phyloP scores from a whole-genome alignment of 1,139 yeast genomes.

The Hemisphaericaspora lyxosophila region DNA sequence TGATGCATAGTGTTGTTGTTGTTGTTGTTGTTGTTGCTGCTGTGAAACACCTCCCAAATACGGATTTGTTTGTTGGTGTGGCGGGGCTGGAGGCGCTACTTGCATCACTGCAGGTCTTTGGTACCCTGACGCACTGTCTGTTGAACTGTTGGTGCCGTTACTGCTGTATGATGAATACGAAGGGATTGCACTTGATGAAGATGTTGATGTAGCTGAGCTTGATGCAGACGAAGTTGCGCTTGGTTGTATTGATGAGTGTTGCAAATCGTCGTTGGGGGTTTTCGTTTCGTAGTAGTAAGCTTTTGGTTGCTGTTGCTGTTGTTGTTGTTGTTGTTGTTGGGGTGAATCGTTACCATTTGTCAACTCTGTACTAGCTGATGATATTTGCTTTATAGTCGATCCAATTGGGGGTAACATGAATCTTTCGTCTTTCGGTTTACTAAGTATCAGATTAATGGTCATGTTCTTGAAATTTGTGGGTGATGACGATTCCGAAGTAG shows the following conservation, averaged over 20 bases:
- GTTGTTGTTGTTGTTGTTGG: slow-evolving; percentile 4
- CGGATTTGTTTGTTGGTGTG: slow-evolving; percentile 1
- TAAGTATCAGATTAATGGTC: slow-evolving; percentile 12
- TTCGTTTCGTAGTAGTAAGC: not conserved
- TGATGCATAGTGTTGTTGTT: slow-evolving; percentile 2
- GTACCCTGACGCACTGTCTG: not conserved
- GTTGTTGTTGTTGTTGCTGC: no score
- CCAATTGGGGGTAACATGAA: slow-evolving; percentile 13
- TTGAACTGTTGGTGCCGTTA: no score
- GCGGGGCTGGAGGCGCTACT: not conserved
- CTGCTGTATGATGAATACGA: not conserved
- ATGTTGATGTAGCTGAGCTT: no score
- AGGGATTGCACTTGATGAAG: not conserved
- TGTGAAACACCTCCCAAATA: not conserved
- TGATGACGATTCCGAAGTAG: slow-evolving; percentile 1
- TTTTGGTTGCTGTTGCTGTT: slow-evolving; percentile 4
- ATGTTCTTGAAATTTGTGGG: slow-evolving; percentile 10
- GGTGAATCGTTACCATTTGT: not conserved
- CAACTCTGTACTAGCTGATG: not conserved
- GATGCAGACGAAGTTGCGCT: not conserved
- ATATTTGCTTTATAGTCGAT: slow-evolving; percentile 8
- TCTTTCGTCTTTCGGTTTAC: slow-evolving; percentile 8
- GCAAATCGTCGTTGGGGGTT: not conserved
- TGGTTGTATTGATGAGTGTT: not conserved
- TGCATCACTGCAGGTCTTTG: not conserved